Conservation (phyloP, 495 filamentous ascomycete genomes). For the Annulohypoxylon moriforme region DNA sequence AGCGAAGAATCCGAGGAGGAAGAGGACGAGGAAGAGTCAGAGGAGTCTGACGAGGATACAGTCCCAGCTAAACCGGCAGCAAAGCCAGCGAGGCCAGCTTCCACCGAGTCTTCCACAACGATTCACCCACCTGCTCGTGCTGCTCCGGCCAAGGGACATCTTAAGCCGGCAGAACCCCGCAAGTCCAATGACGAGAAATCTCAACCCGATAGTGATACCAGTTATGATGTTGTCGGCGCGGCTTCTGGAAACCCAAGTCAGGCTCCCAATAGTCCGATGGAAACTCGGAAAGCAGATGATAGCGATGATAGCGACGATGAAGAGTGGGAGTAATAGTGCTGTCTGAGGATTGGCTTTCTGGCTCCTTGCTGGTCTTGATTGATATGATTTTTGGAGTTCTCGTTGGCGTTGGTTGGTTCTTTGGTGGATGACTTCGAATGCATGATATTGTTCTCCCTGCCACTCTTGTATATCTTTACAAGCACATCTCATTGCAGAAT, state of each 20-base stretch:
- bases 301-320: constrained; percentile 77
- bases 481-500: constrained; percentile 33
- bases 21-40: constrained; percentile 25
- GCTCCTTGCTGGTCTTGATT: constrained; percentile 3
- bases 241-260: constrained; percentile 82
- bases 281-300: constrained; percentile 61
- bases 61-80: constrained; percentile 43
- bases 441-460: constrained; percentile 33
- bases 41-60: constrained; percentile 47
- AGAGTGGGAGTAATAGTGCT: constrained; percentile 81
- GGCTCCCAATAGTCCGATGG: constrained; percentile 76
- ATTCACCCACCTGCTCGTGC: constrained; percentile 56
- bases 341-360: constrained; percentile 2
- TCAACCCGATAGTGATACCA: constrained; percentile 87
- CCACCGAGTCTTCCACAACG: constrained; percentile 63
- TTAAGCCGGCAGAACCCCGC: constrained; percentile 73
- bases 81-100: constrained; percentile 53
- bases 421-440: constrained; percentile 35
- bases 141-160: constrained; percentile 41
- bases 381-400: constrained; percentile 32
- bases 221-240: constrained; percentile 88
- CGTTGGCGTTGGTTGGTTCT: constrained; percentile 32
- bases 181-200: constrained; percentile 88
- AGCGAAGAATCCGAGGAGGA: constrained; percentile 41
- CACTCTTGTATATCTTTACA: constrained; percentile 40